Evolutionary conservation across 2,329 filamentous ascomycete species (phyloP), one percentile per base, ranked within the genome.

Genomic region (Fusarium tjaetaba): DNA sequence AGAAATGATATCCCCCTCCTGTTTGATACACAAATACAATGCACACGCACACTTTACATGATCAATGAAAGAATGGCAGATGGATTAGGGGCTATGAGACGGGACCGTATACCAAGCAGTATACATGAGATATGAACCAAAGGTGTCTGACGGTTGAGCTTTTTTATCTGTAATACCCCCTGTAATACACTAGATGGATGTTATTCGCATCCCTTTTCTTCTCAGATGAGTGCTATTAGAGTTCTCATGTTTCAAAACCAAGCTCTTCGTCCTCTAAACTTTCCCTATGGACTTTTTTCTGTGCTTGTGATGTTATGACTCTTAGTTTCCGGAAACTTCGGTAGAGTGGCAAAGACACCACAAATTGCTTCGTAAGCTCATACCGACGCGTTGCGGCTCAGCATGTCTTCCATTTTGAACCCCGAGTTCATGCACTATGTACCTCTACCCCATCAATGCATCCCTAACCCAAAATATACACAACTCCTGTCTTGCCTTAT

Each of bases 1-100:
- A 77, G 74, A 77, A 49, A 78, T 77, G 73, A 79, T 77, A 78
- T 78, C 73, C 76, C 77, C 69, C 70, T 78, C 73, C 39, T 65
- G 60, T 70, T 72, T 73, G 52, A 70, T 57, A 75, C 56, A 72
- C 53, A 72, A 36, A 52, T 61, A 57, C 53, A 65, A 38, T 57
- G 64, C 68, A 70, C 55, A 62, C 69, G 66, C 63, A 74, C 24
- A 61, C 48, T 60, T 55, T 14, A 61, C 43, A 63, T 51, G 68
- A 72, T 61, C 42, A 49, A 68, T 49, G 64, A 72, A 53, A 61
- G 59, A 72, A 72, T 63, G 64, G 55, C 53, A 55, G 46, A 57
- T 38, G 42, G 46, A 43, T 15, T 28, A 32, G 49, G 71, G 41
- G 41, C 30, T 42, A 30, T 45, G 39, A 45, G 59, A 63, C 28